Conservation (phyloP, 257 asterid species). For the Eucommia ulmoides region DNA sequence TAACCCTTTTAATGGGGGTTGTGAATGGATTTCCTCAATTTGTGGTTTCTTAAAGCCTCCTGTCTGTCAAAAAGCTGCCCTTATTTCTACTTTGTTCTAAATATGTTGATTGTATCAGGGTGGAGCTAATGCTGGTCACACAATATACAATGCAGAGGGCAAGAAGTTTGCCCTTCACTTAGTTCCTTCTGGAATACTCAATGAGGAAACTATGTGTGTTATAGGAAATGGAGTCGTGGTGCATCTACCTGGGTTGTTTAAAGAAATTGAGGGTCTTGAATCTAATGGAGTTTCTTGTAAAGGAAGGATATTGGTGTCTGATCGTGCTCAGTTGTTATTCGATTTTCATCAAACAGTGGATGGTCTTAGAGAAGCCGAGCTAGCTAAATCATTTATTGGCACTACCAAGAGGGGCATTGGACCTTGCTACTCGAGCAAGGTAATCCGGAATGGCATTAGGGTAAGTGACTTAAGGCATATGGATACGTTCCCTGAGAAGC, state of each 20-base stretch:
- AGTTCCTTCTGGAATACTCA: conserved; percentile 90
- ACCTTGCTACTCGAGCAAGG: conserved; percentile 94
- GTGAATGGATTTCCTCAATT: no score
- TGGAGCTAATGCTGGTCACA: conserved; percentile 99
- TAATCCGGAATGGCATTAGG: conserved; percentile 80
- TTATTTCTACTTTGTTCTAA: no score
- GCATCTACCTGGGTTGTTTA: conserved; percentile 75
- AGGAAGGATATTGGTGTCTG: conserved; percentile 86
- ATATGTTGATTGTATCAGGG: conserved; percentile 66
- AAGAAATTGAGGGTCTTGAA: conserved; percentile 82
- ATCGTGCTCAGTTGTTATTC: conserved; percentile 84
- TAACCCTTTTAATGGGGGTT: no score
- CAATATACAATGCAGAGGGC: conserved; percentile 91
- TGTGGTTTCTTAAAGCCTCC: no score
- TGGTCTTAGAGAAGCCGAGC: conserved; percentile 86
- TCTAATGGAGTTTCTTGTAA: conserved; percentile 71
- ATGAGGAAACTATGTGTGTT: conserved; percentile 26
- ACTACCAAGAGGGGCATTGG: conserved; percentile 95
- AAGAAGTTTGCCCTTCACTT: conserved; percentile 93
- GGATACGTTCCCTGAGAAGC: conserved; percentile 92
- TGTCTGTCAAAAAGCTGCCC: no score
- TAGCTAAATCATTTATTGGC: conserved; percentile 85
- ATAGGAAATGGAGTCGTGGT: conserved; percentile 94
- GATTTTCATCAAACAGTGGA: conserved; percentile 88
- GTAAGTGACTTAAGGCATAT: conserved; percentile 90